Base-by-base conservation (phyloP, 345 rosid species). In the Citrus australasica region DNA sequence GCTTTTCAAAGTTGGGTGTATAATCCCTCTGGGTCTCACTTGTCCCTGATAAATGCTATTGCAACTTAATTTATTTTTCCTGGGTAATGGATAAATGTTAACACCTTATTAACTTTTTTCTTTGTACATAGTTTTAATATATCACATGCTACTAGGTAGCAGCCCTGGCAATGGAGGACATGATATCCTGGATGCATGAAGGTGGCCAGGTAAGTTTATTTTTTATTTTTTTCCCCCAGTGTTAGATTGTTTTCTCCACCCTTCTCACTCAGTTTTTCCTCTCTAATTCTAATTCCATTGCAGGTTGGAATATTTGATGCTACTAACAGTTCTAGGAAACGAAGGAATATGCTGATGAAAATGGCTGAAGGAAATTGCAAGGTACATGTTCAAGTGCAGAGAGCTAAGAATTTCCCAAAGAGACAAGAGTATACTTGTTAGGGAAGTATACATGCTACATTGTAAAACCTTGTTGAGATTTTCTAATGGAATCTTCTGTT, bases 231-330 rank as follows among this genome's bases (percentile, higher is more conserved):
- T 46, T 42, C 27, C 19, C 28, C 24, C 22, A 28, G 53, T 71
- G 48, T 58, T 70, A 56, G 60, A 73, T 42, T n/a, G 48, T 61
- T 59, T 37, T 27, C 5, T 32, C 67, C 56, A 25, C 67, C 69
- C 19, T 61, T 27, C 28, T 24, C 27, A 30, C 30, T 46, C 25
- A 21, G 65, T 63, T 28, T 64, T 28, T 40, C 59, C 21, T 25
- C 58, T 16, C 59, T 38, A 25, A 70, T 73, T 83, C 76, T 71
- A 60, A 72, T 73, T 58, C 76, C 35, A 46, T 65, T 87, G 71
- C 85, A 97, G 99, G 99, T 97, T 73, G 99, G 99, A 79, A 88
- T 97, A 83, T 91, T 97, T 93, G 99, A 94, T 86, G 99, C 99
- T 74, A 97, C 98, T 73, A 97, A 94, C 85, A 97, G 98, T 85